A percentile compares a stretch with the other conserved stretches of the same genome.
Evolutionary conservation across 2,329 filamentous ascomycete genomes (phyloP).

Genomic region (Colletotrichum spaethianum): DNA sequence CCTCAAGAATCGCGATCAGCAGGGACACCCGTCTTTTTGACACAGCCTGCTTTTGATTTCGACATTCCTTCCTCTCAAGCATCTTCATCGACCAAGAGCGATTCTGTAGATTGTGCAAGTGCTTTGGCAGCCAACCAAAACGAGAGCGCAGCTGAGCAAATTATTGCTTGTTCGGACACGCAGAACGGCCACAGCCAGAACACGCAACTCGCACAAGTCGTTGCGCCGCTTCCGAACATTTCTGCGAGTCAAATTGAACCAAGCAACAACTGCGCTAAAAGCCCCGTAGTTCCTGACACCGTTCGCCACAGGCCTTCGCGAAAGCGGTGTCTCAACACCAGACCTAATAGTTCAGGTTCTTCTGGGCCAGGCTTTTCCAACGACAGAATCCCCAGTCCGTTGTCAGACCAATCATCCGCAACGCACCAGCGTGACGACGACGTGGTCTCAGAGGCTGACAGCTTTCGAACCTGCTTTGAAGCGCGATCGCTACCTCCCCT

Average conservation of each 20-base stretch:
- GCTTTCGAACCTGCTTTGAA: constrained; percentile 24
- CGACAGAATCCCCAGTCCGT: neutral
- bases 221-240: constrained; percentile 22
- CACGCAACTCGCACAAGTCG: constrained; percentile 41
- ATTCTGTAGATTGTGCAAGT: neutral
- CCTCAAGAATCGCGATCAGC: constrained; percentile 9
- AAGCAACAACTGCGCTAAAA: constrained; percentile 12
- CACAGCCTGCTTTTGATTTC: constrained; percentile 32
- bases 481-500: constrained; percentile 11
- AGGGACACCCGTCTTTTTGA: constrained; percentile 28
- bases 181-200: constrained; percentile 10
- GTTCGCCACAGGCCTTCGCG: constrained; percentile 32
- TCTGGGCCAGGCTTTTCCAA: neutral
- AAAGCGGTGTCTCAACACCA: neutral
- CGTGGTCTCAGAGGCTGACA: constrained; percentile 16
- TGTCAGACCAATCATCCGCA: neutral
- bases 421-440: neutral
- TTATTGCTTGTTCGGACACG: constrained; percentile 28
- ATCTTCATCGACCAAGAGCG: neutral
- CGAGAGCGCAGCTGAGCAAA: neutral
- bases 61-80: constrained; percentile 13
- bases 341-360: neutral
- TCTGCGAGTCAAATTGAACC: constrained; percentile 23
- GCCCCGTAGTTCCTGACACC: constrained; percentile 40
- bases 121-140: neutral